Percentiles rank a stretch among this genome's conserved stretches.
Evolutionary conservation across 2,329 filamentous ascomycete species (phyloP).

Genomic region (Raffaelea deltoideospora): DNA sequence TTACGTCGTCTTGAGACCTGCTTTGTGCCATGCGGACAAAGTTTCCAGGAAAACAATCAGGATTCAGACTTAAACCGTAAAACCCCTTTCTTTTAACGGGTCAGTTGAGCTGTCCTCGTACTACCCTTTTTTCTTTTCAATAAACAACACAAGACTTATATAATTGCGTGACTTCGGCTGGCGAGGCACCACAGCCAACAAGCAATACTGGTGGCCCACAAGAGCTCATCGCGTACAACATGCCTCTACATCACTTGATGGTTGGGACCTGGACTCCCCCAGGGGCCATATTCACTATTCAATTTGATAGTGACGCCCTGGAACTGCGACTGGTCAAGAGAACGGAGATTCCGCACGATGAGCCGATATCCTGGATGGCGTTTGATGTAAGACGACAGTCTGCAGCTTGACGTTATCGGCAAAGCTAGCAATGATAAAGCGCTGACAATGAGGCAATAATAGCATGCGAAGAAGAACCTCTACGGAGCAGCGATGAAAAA

Average conservation of each 20-base stretch:
- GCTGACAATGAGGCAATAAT: no score
- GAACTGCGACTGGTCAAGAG: conserved; percentile 63
- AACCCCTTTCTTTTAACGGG: no score
- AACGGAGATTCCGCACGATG: conserved; percentile 65
- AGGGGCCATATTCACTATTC: conserved; percentile 77
- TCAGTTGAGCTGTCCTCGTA: no score
- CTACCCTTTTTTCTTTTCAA: no score
- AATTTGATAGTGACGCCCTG: conserved; percentile 70
- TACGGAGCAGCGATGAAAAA: conserved; percentile 91
- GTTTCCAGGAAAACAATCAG: no score
- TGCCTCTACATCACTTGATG: conserved; percentile 78
- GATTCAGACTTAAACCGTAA: no score
- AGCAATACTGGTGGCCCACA: no score
- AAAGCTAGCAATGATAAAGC: conserved; percentile 9
- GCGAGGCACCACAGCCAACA: no score
- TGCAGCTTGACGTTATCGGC: not conserved
- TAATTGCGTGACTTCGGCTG: no score
- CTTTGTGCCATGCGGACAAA: no score
- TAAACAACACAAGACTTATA: no score
- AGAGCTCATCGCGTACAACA: conserved; percentile 17
- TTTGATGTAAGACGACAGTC: conserved; percentile 53
- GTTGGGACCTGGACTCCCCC: conserved; percentile 84
- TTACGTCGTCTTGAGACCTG: no score
- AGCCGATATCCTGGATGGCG: conserved; percentile 89
- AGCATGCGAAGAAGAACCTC: conserved; percentile 71